Evolutionary conservation across 345 rosid species (phyloP).

Genomic region (Eucalyptus albens): DNA sequence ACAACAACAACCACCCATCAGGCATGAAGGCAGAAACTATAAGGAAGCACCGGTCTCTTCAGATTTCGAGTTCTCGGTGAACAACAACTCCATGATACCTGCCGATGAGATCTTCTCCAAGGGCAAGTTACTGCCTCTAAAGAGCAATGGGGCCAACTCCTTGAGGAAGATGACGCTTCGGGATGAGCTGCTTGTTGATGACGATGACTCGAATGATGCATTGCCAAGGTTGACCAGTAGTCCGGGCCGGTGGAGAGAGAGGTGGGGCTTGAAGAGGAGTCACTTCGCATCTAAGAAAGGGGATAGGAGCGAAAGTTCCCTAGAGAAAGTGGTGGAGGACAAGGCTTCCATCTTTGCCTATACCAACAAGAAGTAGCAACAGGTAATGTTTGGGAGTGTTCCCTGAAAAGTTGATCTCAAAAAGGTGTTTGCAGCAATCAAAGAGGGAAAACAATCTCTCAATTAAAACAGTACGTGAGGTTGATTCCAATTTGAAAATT

Average conservation of each 20-base stretch:
- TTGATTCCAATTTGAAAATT: not conserved
- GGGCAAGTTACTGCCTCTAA: slow-evolving; percentile 58
- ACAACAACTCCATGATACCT: slow-evolving; percentile 37
- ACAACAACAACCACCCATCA: slow-evolving; percentile 4
- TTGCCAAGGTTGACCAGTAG: slow-evolving; percentile 14
- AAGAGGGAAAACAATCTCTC: not conserved
- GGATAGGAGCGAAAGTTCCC: slow-evolving; percentile 2
- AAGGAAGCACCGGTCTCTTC: slow-evolving; percentile 83
- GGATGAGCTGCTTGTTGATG: slow-evolving; percentile 45
- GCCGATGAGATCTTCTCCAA: slow-evolving; percentile 78
- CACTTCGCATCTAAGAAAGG: slow-evolving; percentile 1
- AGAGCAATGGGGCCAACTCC: slow-evolving; percentile 17
- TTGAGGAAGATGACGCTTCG: slow-evolving; percentile 42
- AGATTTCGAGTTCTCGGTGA: slow-evolving; percentile 64
- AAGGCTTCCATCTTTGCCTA: slow-evolving; percentile 2
- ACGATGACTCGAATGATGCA: not conserved
- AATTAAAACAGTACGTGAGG: not conserved
- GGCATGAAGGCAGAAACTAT: slow-evolving; percentile 21
- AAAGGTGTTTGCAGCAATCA: not conserved
- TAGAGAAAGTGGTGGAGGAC: slow-evolving; percentile 30
- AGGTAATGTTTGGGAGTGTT: not conserved
- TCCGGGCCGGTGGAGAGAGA: slow-evolving; percentile 47
- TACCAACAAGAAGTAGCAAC: not conserved
- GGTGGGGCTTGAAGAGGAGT: slow-evolving; percentile 23
- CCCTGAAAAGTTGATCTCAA: not conserved